A percentile compares a stretch with the other conserved stretches of the same genome.
These are phyloP conservation scores for Apiospora aurea DNA, from an alignment of 2,329 filamentous ascomycete genomes.

Conservation along the genomic window DNA sequence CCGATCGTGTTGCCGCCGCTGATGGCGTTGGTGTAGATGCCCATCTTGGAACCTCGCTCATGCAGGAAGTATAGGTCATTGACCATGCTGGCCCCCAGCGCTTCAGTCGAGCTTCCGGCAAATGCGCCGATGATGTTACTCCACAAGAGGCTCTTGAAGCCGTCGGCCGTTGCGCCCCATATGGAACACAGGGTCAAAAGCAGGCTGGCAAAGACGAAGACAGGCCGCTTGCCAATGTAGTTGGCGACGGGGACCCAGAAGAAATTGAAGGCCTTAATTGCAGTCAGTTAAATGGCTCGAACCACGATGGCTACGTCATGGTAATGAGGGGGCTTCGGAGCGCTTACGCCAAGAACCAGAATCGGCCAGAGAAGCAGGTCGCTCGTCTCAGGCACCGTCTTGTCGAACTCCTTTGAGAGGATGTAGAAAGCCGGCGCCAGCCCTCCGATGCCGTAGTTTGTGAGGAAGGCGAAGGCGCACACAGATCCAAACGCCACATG, in stretches of 20 bases:
- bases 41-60: conserved; percentile 42
- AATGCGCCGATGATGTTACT: conserved; percentile 53
- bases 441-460: conserved; percentile 53
- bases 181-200: conserved; percentile 49
- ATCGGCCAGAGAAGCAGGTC: conserved; percentile 50
- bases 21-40: conserved; percentile 43
- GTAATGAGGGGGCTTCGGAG: not conserved
- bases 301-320: not conserved
- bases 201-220: conserved; percentile 51
- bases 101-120: conserved; percentile 52
- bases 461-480: conserved; percentile 54
- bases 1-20: conserved; percentile 41
- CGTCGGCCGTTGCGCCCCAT: conserved; percentile 51
- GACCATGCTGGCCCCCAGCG: conserved; percentile 47
- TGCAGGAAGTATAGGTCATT: conserved; percentile 45
- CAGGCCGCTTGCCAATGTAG: conserved; percentile 53
- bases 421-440: conserved; percentile 53
- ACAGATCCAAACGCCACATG: conserved; percentile 49
- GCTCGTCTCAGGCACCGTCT: conserved; percentile 49
- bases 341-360: conserved; percentile 23
- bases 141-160: conserved; percentile 52
- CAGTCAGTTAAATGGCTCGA: conserved; percentile 24
- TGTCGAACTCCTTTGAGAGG: conserved; percentile 51
- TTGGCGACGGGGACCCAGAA: conserved; percentile 57
- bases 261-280: conserved; percentile 54